Conservation (phyloP, 2,329 filamentous ascomycete genomes). For the Calonectria honghensis region DNA sequence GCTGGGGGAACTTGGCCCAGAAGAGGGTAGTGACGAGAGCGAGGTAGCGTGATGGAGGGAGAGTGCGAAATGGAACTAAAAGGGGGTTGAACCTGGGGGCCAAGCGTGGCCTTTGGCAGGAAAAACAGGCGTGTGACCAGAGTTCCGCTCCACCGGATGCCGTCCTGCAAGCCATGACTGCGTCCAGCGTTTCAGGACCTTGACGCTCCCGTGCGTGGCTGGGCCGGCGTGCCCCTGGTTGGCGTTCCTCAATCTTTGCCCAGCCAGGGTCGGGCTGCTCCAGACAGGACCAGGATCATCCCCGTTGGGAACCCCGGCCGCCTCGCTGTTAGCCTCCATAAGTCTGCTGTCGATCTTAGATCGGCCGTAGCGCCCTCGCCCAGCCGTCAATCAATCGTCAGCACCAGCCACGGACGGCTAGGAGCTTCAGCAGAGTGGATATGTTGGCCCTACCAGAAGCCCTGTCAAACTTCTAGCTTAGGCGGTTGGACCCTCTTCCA, state of each 20-base stretch:
- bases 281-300: constrained; percentile 35
- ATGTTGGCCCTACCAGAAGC: constrained; percentile 51
- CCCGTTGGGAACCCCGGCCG: constrained; percentile 42
- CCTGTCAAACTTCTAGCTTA: constrained; percentile 53
- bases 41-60: constrained; percentile 6
- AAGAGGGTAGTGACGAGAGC: constrained; percentile 3
- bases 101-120: constrained; percentile 9
- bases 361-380: constrained; percentile 51
- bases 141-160: constrained; percentile 44
- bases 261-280: constrained; percentile 19
- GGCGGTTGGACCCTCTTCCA: constrained; percentile 38
- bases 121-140: constrained; percentile 34
- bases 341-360: constrained; percentile 53
- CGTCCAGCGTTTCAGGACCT: constrained; percentile 51
- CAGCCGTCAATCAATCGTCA: constrained; percentile 56
- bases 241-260: constrained; percentile 42
- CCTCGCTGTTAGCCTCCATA: constrained; percentile 37
- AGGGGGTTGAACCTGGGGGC: constrained; percentile 21
- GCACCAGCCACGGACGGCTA: constrained; percentile 49
- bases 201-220: constrained; percentile 43
- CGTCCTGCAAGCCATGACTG: constrained; percentile 46
- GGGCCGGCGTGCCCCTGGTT: constrained; percentile 40
- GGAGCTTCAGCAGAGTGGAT: constrained; percentile 44
- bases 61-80: constrained; percentile 13
- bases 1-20: constrained; percentile 27